phyloP scores from a whole-genome alignment of 2,329 filamentous ascomycete genomes.

The Ceratocystis eucalypticola region DNA sequence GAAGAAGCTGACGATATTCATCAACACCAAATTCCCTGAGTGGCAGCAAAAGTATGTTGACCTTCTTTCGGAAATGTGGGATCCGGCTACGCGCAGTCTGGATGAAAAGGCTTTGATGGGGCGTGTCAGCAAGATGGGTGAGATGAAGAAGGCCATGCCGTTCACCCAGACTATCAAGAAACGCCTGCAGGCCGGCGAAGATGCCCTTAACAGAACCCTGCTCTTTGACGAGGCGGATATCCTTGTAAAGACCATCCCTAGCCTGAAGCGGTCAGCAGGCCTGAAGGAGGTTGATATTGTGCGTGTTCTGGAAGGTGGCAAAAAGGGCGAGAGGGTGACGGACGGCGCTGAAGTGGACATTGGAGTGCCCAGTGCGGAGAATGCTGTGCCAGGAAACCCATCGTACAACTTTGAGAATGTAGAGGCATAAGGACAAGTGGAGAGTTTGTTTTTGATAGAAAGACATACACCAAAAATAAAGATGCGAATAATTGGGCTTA shows the following conservation, averaged over 20 bases:
- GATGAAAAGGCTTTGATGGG: slow-evolving; percentile 73
- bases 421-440: background rate
- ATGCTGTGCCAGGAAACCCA: slow-evolving; percentile 68
- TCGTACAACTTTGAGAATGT: slow-evolving; percentile 80
- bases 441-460: background rate
- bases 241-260: slow-evolving; percentile 63
- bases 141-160: slow-evolving; percentile 97
- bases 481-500: too few species aligned
- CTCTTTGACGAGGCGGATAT: slow-evolving; percentile 72
- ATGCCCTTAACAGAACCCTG: slow-evolving; percentile 71
- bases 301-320: slow-evolving; percentile 54
- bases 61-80: slow-evolving; percentile 58
- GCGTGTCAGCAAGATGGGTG: slow-evolving; percentile 65
- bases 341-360: slow-evolving; percentile 43
- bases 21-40: slow-evolving; percentile 62
- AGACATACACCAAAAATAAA: background rate
- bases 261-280: slow-evolving; percentile 60
- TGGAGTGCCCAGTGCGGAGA: slow-evolving; percentile 47
- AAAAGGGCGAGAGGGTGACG: slow-evolving; percentile 45
- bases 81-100: slow-evolving; percentile 43
- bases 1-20: slow-evolving; percentile 82
- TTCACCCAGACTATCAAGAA: slow-evolving; percentile 83
- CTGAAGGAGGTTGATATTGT: slow-evolving; percentile 61
- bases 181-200: slow-evolving; percentile 59
- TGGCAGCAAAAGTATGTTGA: slow-evolving; percentile 92